Percentiles rank a stretch among this genome's conserved stretches.
phyloP scores from a whole-genome alignment of 495 filamentous ascomycete species.

The Oidiodendron maius region DNA sequence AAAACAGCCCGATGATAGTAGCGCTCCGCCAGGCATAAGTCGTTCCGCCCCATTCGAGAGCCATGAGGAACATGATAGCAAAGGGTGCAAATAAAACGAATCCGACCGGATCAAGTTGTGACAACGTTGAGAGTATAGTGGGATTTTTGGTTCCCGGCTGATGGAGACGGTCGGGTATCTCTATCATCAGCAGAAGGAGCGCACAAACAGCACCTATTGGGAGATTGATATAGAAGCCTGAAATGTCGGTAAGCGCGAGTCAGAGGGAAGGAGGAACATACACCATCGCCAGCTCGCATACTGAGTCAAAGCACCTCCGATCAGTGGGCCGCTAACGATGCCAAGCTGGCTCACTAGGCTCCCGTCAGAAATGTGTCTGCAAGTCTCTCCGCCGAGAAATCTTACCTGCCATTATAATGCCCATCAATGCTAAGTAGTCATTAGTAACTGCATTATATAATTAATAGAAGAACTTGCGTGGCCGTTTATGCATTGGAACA shows the following conservation, averaged over 20 bases:
- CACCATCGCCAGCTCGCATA: constrained; percentile 43
- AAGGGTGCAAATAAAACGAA: constrained; percentile 30
- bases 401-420: neutral
- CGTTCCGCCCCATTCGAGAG: constrained; percentile 39
- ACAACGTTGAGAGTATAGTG: neutral
- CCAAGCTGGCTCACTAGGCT: constrained; percentile 38
- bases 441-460: too few species aligned
- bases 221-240: constrained; percentile 59
- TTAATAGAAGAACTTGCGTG: too few species aligned
- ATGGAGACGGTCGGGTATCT: constrained; percentile 21
- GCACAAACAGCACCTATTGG: constrained; percentile 48
- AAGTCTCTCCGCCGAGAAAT: neutral
- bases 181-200: constrained; percentile 36
- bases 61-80: constrained; percentile 34
- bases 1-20: constrained; percentile 34
- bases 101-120: constrained; percentile 40
- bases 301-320: constrained; percentile 60
- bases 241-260: neutral
- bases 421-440: neutral
- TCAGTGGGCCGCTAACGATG: constrained; percentile 40
- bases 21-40: constrained; percentile 35
- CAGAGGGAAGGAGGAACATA: constrained; percentile 44
- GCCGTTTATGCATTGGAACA: constrained; percentile 40
- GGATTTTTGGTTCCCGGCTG: constrained; percentile 8
- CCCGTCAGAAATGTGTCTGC: neutral